phyloP scores from a whole-genome alignment of 257 asterid genomes.

The Ilex asprella region DNA sequence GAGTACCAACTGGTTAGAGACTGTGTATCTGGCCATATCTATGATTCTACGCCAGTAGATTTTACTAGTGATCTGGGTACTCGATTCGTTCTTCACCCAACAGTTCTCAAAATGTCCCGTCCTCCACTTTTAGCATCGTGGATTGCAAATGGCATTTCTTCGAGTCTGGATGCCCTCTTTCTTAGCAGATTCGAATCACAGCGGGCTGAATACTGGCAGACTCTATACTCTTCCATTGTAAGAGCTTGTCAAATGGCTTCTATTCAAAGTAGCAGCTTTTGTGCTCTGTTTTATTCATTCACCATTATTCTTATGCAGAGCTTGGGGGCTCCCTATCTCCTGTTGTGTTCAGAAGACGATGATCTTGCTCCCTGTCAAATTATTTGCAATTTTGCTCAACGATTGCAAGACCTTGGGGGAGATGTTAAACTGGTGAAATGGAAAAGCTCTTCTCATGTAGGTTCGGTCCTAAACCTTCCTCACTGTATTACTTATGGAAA shows the following conservation, averaged over 20 bases:
- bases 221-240: constrained; percentile 76
- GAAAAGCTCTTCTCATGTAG: constrained; percentile 80
- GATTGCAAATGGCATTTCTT: constrained; percentile 64
- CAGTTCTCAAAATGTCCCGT: constrained; percentile 50
- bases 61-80: constrained; percentile 74
- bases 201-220: constrained; percentile 97
- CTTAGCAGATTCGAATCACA: constrained; percentile 69
- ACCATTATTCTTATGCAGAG: constrained; percentile 34
- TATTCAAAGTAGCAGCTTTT: neutral
- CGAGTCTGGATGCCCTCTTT: constrained; percentile 76
- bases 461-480: constrained; percentile 34
- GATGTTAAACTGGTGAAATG: constrained; percentile 78
- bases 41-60: constrained; percentile 89
- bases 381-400: constrained; percentile 62
- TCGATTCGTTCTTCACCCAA: constrained; percentile 73
- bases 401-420: constrained; percentile 67
- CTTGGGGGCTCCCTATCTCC: constrained; percentile 81
- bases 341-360: constrained; percentile 90
- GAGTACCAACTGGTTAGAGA: constrained; percentile 66
- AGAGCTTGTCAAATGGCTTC: constrained; percentile 22
- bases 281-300: constrained; percentile 3
- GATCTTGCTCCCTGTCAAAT: constrained; percentile 76
- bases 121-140: constrained; percentile 74
- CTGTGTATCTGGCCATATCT: constrained; percentile 76
- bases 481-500: neutral